A percentile compares a stretch with the other conserved stretches of the same genome.
phyloP scores from a whole-genome alignment of 495 filamentous ascomycete species.

The Daldinia concentrica region DNA sequence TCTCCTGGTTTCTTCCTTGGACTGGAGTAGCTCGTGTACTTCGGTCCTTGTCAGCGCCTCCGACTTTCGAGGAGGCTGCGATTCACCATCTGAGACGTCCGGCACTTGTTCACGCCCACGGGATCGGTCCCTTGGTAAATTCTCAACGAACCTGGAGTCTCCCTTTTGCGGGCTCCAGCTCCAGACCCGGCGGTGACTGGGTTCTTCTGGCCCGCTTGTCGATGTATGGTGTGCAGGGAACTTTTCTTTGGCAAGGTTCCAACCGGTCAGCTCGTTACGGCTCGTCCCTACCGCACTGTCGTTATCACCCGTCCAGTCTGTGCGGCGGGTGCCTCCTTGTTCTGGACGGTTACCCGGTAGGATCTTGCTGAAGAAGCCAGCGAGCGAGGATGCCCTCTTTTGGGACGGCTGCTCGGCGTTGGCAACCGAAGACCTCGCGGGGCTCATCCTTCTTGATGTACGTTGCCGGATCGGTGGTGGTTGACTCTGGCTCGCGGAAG shows the following conservation, averaged over 20 bases:
- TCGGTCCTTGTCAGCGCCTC: conserved; percentile 25
- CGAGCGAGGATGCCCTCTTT: conserved; percentile 45
- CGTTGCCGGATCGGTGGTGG: conserved; percentile 30
- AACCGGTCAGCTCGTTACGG: conserved; percentile 35
- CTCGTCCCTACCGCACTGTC: conserved; percentile 27
- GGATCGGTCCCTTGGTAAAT: conserved; percentile 17
- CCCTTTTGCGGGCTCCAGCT: conserved; percentile 39
- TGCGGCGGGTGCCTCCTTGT: conserved; percentile 51
- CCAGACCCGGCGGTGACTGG: conserved; percentile 24
- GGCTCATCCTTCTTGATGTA: conserved; percentile 28
- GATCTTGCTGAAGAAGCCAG: conserved; percentile 48
- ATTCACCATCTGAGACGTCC: conserved; percentile 34
- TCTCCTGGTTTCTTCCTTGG: conserved; percentile 51
- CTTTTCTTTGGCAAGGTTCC: conserved; percentile 43
- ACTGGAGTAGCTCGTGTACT: conserved; percentile 41
- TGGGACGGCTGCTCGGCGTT: conserved; percentile 14
- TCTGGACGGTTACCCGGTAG: conserved; percentile 56
- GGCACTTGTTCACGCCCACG: conserved; percentile 29
- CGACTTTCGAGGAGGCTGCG: conserved; percentile 30
- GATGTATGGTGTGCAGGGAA: conserved; percentile 6
- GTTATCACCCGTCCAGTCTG: conserved; percentile 31
- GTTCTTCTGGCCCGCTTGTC: conserved; percentile 7
- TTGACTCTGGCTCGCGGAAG: conserved; percentile 19
- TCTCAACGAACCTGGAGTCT: conserved; percentile 31
- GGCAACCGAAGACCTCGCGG: conserved; percentile 10